A percentile compares a stretch with the other conserved stretches of the same genome.
These are phyloP conservation scores for Penicillium aurantiogriseum DNA, from an alignment of 2,329 filamentous ascomycete genomes.

Conservation along the genomic window DNA sequence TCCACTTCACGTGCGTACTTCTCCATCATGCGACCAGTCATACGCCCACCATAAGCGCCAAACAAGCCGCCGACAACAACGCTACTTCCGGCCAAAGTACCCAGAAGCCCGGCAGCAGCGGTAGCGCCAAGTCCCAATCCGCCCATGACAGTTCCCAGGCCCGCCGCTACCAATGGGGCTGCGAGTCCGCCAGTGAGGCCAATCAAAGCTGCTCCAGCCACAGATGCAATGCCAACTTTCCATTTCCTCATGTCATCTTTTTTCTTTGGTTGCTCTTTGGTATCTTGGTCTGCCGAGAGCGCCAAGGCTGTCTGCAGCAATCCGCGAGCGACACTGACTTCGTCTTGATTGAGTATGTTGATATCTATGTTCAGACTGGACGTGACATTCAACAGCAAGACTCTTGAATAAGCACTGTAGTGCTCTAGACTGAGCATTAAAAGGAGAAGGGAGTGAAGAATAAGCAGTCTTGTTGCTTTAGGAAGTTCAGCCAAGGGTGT, in stretches of 20 bases:
- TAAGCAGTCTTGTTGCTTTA: slow-evolving; percentile 54
- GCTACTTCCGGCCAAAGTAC: slow-evolving; percentile 74
- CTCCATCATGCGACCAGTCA: slow-evolving; percentile 84
- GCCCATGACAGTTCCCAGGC: slow-evolving; percentile 75
- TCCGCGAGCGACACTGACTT: slow-evolving; percentile 71
- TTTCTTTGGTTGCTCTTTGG: slow-evolving; percentile 68
- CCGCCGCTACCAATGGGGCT: slow-evolving; percentile 72
- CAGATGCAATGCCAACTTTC: slow-evolving; percentile 83
- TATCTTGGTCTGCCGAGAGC: slow-evolving; percentile 75
- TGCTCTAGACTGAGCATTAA: slow-evolving; percentile 73
- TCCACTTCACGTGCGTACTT: slow-evolving; percentile 81
- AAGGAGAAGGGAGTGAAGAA: slow-evolving; percentile 71
- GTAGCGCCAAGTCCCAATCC: slow-evolving; percentile 72
- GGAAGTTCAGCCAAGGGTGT: slow-evolving; percentile 53
- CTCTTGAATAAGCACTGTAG: slow-evolving; percentile 71
- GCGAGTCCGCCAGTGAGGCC: slow-evolving; percentile 76
- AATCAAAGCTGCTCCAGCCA: slow-evolving; percentile 85
- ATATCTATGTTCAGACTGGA: slow-evolving; percentile 69
- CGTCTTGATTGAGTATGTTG: slow-evolving; percentile 65
- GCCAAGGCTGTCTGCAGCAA: slow-evolving; percentile 73
- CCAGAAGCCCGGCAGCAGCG: slow-evolving; percentile 74
- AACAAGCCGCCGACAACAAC: slow-evolving; percentile 82
- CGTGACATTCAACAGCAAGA: slow-evolving; percentile 67
- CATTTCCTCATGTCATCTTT: slow-evolving; percentile 64
- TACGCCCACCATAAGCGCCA: slow-evolving; percentile 82